Conservation (phyloP, 1,284 basidiomycete species). For the Lignosus rhinocerotis region DNA sequence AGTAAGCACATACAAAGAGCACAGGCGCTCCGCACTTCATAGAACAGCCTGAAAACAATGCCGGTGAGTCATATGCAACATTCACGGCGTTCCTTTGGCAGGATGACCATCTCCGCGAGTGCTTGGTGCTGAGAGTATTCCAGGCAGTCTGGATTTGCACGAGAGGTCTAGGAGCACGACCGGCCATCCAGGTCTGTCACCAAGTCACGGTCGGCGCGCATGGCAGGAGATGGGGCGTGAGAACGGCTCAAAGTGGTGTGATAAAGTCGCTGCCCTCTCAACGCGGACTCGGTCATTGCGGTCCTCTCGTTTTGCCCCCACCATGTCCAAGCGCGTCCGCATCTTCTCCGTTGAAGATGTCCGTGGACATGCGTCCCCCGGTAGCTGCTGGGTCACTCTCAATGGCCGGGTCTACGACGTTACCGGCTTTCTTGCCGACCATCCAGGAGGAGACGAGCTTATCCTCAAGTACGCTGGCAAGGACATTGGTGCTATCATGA, state of each 20-base stretch:
- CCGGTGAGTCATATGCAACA: no score
- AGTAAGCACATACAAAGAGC: no score
- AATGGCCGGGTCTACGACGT: slow-evolving; percentile 82
- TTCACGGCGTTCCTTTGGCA: no score
- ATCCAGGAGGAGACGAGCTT: slow-evolving; percentile 86
- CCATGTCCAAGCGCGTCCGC: slow-evolving; percentile 63
- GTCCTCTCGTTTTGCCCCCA: not conserved
- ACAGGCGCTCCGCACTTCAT: not conserved
- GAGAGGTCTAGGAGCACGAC: slow-evolving; percentile 13
- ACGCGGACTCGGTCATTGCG: not conserved
- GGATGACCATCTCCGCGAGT: no score
- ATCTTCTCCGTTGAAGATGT: slow-evolving; percentile 78
- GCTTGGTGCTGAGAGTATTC: no score
- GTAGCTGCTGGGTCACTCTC: slow-evolving; percentile 76
- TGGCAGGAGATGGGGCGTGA: slow-evolving; percentile 13
- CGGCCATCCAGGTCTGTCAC: slow-evolving; percentile 3
- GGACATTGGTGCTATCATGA: slow-evolving; percentile 85
- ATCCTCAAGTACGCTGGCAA: slow-evolving; percentile 82
- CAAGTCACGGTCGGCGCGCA: slow-evolving; percentile 1
- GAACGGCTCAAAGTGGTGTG: slow-evolving; percentile 19
- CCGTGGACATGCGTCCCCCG: slow-evolving; percentile 50
- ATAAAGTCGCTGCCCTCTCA: slow-evolving; percentile 7
- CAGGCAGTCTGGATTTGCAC: not conserved
- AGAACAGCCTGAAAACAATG: not conserved
- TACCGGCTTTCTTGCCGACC: slow-evolving; percentile 72